Evolutionary conservation across 306 rosid species (phyloP), one percentile per base, ranked within the genome.

Genomic region (Fragaria ananassa): DNA sequence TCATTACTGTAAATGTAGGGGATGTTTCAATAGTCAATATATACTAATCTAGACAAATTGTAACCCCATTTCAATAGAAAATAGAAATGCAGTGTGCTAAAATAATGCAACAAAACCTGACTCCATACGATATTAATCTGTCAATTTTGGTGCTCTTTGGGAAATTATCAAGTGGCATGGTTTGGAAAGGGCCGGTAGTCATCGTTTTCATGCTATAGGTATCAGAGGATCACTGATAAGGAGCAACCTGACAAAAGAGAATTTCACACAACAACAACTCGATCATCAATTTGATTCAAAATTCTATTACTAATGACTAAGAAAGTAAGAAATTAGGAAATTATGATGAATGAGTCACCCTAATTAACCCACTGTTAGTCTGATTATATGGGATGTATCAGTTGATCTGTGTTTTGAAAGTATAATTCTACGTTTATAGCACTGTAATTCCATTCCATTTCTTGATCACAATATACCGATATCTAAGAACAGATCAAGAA

Each of bases 71-170:
- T 45, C 12, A 45, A 45, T 39, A 45, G 49, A 45, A 45, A 45
- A 45, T 45, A 45, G 3, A 45, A 45, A 10, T 44, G 21, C 17
- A 17, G 21, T 51, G n/a, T 18, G 8, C n/a, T 18, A 17, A 18
- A n/a, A 14, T 8, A 29, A 29, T 29, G 61, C 29, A 70, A 41
- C 17, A 49, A 49, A 50, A 29, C 25, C 61, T 21, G 18, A 29
- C 29, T 47, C 29, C 76, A 72, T 78, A 74, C 81, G 61, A 42
- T 71, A 42, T 71, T 76, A 6, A 78, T 78, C 81, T 47, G 70
- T 70, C 54, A 58, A 76, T 49, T 39, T 75, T 44, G 27, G 27
- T 39, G 39, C 39, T 35, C 39, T 35, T 35, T 35, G 39, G 39
- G 39, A 35, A 35, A 35, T 35, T 35, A 35, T 35, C 39, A 35